phyloP scores from a whole-genome alignment of 352 stramenopile genomes.

The Globisporangium splendens region DNA sequence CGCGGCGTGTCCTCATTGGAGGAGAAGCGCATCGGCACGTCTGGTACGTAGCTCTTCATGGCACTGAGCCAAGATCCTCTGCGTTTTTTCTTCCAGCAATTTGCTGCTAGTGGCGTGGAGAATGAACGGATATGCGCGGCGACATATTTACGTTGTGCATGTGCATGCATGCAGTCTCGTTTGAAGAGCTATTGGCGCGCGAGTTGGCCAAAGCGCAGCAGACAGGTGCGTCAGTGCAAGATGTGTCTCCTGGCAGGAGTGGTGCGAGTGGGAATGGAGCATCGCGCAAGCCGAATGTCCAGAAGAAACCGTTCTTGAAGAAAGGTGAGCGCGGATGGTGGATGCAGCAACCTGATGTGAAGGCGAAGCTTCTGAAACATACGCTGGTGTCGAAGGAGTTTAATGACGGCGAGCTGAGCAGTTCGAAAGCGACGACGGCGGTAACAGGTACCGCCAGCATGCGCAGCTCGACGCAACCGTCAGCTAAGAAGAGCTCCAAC shows the following conservation, averaged over 20 bases:
- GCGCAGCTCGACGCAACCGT: slow-evolving; percentile 7
- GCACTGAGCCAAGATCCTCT: not conserved
- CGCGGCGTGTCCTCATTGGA: not conserved
- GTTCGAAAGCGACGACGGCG: slow-evolving; percentile 11
- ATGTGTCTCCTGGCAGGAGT: not conserved
- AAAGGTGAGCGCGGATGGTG: slow-evolving; percentile 81
- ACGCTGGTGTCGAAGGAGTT: slow-evolving; percentile 48
- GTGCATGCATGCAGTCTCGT: slow-evolving; percentile 34
- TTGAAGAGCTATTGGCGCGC: slow-evolving; percentile 65
- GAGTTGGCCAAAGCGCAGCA: slow-evolving; percentile 46
- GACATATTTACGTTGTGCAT: not conserved
- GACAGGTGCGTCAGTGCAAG: not conserved
- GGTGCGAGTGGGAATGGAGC: not conserved
- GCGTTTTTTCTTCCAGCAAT: not conserved
- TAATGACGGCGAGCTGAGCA: slow-evolving; percentile 16
- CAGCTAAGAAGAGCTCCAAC: slow-evolving; percentile 21
- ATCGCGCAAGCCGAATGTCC: slow-evolving; percentile 1
- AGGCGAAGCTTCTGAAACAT: slow-evolving; percentile 58
- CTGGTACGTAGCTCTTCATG: slow-evolving; percentile 7
- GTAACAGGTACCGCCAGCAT: slow-evolving; percentile 2
- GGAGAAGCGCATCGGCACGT: slow-evolving; percentile 13
- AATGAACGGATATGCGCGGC: not conserved
- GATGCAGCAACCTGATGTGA: slow-evolving; percentile 58
- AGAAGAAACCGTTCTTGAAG: slow-evolving; percentile 66
- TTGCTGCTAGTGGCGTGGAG: not conserved